Conservation (phyloP, 768 basidiomycete genomes). For the Leccinum fibrillosum region DNA sequence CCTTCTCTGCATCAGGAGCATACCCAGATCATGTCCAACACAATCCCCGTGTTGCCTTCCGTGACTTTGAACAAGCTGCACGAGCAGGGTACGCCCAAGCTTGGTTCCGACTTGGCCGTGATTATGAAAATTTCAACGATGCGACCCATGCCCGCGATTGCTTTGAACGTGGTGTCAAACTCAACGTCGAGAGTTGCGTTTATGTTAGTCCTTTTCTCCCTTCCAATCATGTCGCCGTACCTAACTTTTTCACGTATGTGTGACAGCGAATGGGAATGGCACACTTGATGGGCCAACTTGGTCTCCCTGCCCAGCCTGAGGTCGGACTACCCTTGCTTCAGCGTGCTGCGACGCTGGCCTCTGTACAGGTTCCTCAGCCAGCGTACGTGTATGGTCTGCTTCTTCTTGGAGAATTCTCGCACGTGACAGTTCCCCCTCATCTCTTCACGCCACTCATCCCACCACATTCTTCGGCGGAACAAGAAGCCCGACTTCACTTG, state of each 20-base stretch:
- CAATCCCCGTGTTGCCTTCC: conserved; percentile 79
- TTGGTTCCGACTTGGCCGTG: conserved; percentile 90
- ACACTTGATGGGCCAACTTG: conserved; percentile 83
- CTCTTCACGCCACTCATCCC: conserved; percentile 56
- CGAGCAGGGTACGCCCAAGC: conserved; percentile 72
- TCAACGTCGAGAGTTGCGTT: conserved; percentile 72
- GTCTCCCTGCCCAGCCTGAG: conserved; percentile 48
- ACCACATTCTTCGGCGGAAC: conserved; percentile 40
- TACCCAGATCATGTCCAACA: conserved; percentile 62
- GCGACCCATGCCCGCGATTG: conserved; percentile 71
- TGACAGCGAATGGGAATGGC: conserved; percentile 89
- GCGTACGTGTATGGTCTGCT: conserved; percentile 89
- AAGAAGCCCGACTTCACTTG: conserved; percentile 72
- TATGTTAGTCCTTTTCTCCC: conserved; percentile 52
- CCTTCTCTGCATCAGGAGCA: conserved; percentile 67
- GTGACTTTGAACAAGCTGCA: conserved; percentile 85
- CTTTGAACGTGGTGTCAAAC: conserved; percentile 78
- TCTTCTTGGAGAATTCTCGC: conserved; percentile 80
- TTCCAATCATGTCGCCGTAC: not conserved
- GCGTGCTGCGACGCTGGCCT: conserved; percentile 72
- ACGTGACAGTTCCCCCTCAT: conserved; percentile 48
- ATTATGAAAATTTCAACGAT: conserved; percentile 89
- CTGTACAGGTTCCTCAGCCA: conserved; percentile 78
- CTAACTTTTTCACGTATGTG: conserved; percentile 8
- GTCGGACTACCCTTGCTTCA: conserved; percentile 70